These are phyloP conservation scores for Pouteria campechiana DNA, from an alignment of 179 eudicot genomes.

Conservation along the genomic window DNA sequence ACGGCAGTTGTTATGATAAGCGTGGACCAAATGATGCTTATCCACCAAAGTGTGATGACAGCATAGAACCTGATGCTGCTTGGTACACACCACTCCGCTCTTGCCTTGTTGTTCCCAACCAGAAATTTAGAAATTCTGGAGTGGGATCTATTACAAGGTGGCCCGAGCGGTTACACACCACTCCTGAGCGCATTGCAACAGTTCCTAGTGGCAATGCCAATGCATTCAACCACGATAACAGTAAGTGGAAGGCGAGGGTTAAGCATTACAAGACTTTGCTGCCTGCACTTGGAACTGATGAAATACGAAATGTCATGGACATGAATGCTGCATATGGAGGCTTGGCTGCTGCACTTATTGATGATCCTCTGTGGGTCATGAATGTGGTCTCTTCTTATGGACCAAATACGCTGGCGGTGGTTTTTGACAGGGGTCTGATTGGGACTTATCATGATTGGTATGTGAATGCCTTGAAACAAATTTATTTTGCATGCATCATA, in stretches of 20 bases:
- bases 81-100: slow-evolving; percentile 88
- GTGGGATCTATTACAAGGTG: slow-evolving; percentile 50
- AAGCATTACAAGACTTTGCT: slow-evolving; percentile 71
- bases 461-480: background rate
- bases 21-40: slow-evolving; percentile 49
- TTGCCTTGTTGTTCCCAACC: slow-evolving; percentile 61
- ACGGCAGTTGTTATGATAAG: slow-evolving; percentile 49
- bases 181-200: slow-evolving; percentile 52
- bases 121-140: slow-evolving; percentile 33
- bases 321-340: slow-evolving; percentile 84
- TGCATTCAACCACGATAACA: slow-evolving; percentile 50
- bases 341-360: slow-evolving; percentile 53
- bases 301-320: slow-evolving; percentile 82
- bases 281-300: slow-evolving; percentile 51
- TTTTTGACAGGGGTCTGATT: slow-evolving; percentile 83
- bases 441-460: slow-evolving; percentile 92
- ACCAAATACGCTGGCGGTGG: slow-evolving; percentile 51
- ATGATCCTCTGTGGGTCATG: slow-evolving; percentile 88
- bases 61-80: slow-evolving; percentile 68
- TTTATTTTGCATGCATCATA: background rate
- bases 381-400: slow-evolving; percentile 82
- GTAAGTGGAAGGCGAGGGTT: slow-evolving; percentile 57
- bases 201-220: slow-evolving; percentile 44
- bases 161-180: slow-evolving; percentile 46
- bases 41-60: slow-evolving; percentile 79